Evolutionary conservation across 2,329 filamentous ascomycete genomes (phyloP).

Genomic region (Blumeriella jaapii): DNA sequence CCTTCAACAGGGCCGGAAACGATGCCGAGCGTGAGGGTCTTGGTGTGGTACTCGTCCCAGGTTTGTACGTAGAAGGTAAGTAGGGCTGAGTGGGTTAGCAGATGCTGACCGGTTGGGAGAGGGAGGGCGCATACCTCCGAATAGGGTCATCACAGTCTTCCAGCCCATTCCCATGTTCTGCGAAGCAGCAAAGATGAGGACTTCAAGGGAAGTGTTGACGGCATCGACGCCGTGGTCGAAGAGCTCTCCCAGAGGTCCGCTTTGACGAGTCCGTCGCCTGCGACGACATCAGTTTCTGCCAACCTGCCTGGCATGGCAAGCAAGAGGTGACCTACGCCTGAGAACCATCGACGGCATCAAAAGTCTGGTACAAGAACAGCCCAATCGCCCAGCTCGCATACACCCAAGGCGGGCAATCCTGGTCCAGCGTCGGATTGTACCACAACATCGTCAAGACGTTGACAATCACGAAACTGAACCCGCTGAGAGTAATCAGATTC

Average conservation of each 20-base stretch:
- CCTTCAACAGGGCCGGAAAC: slow-evolving; percentile 94
- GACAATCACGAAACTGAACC: slow-evolving; percentile 77
- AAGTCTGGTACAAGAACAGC: slow-evolving; percentile 93
- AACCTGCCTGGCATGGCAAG: not conserved
- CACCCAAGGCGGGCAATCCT: slow-evolving; percentile 90
- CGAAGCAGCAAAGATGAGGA: slow-evolving; percentile 79
- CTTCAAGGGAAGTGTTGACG: slow-evolving; percentile 88
- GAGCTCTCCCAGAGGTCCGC: slow-evolving; percentile 85
- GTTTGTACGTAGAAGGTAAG: slow-evolving; percentile 98
- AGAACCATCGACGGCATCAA: slow-evolving; percentile 90
- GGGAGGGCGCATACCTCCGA: slow-evolving; percentile 50
- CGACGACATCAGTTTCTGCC: slow-evolving; percentile 9
- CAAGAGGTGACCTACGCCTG: slow-evolving; percentile 58
- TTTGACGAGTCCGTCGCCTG: slow-evolving; percentile 79
- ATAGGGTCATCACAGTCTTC: slow-evolving; percentile 74
- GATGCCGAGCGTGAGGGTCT: slow-evolving; percentile 83
- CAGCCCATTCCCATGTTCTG: slow-evolving; percentile 92
- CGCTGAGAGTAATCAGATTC: slow-evolving; percentile 77
- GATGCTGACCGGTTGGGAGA: not conserved
- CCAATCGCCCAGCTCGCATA: slow-evolving; percentile 86
- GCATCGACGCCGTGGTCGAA: slow-evolving; percentile 98
- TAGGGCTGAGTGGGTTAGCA: slow-evolving; percentile 42
- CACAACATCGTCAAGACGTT: slow-evolving; percentile 89
- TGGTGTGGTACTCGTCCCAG: slow-evolving; percentile 98
- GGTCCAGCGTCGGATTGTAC: slow-evolving; percentile 90